Conservation (phyloP, 371 early-diverging fungal species). For the Umbelopsis sp. region DNA sequence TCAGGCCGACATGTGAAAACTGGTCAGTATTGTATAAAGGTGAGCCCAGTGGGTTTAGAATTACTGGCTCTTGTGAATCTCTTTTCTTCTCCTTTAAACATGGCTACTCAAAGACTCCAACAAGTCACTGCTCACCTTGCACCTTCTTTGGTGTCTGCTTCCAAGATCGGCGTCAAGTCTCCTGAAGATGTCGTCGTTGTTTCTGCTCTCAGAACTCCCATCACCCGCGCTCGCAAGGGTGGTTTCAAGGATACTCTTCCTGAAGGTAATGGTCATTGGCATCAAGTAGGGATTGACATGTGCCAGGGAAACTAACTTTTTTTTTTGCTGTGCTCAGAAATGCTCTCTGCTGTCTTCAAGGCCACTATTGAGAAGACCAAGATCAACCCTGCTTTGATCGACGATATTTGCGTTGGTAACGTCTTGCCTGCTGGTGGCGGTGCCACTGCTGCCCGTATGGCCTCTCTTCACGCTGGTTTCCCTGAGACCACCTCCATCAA, state of each 20-base stretch:
- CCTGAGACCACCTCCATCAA: slow-evolving; percentile 82
- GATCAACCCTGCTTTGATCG: slow-evolving; percentile 87
- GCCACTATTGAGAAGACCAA: slow-evolving; percentile 78
- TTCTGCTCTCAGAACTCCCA: slow-evolving; percentile 87
- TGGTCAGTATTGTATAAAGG: background rate
- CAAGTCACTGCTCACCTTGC: slow-evolving; percentile 76
- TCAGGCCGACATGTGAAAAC: slow-evolving; percentile 6
- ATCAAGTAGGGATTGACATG: background rate
- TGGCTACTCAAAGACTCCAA: slow-evolving; percentile 69
- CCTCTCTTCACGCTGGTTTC: slow-evolving; percentile 93
- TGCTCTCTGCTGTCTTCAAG: slow-evolving; percentile 87
- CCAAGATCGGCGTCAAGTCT: slow-evolving; percentile 78
- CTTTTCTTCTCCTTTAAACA: slow-evolving; percentile 21
- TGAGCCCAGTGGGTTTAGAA: background rate
- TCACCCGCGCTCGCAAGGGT: slow-evolving; percentile 92
- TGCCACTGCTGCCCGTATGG: slow-evolving; percentile 95
- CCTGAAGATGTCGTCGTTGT: slow-evolving; percentile 90
- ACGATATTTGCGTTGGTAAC: slow-evolving; percentile 96
- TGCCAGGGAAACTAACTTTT: background rate
- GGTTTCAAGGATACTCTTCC: slow-evolving; percentile 92
- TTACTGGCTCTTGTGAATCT: background rate
- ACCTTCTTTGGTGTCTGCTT: slow-evolving; percentile 52
- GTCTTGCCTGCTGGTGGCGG: slow-evolving; percentile 94
- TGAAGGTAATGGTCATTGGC: slow-evolving; percentile 33
- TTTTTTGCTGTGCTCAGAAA: slow-evolving; percentile 54